These are phyloP conservation scores for Cercospora sp. DNA, from an alignment of 2,329 filamentous ascomycete genomes.

Conservation along the genomic window DNA sequence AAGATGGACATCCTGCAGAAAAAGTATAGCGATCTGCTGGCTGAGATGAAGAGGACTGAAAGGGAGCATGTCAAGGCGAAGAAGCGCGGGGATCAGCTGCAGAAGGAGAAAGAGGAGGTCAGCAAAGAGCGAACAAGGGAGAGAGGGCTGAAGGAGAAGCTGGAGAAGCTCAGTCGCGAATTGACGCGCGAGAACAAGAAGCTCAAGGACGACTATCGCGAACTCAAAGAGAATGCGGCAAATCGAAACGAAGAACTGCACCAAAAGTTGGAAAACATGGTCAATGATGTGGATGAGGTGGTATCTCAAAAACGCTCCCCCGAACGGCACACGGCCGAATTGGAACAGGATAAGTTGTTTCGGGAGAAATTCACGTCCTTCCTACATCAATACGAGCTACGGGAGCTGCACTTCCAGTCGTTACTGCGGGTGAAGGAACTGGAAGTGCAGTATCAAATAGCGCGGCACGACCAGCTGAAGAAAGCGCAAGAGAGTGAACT, in stretches of 20 bases:
- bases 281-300: slow-evolving; percentile 83
- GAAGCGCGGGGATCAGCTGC: slow-evolving; percentile 87
- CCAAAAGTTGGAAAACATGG: slow-evolving; percentile 74
- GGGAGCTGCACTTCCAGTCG: slow-evolving; percentile 90
- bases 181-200: slow-evolving; percentile 97
- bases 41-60: slow-evolving; percentile 93
- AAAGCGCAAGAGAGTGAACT: slow-evolving; percentile 82
- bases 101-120: slow-evolving; percentile 93
- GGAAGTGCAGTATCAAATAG: slow-evolving; percentile 89
- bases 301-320: slow-evolving; percentile 79
- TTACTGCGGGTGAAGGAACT: slow-evolving; percentile 91
- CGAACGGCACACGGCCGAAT: slow-evolving; percentile 75
- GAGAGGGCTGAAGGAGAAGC: slow-evolving; percentile 86
- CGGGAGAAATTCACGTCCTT: slow-evolving; percentile 88
- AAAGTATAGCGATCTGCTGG: slow-evolving; percentile 85
- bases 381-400: slow-evolving; percentile 93
- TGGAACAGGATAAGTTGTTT: slow-evolving; percentile 84
- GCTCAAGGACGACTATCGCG: slow-evolving; percentile 89
- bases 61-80: slow-evolving; percentile 94
- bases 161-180: slow-evolving; percentile 93
- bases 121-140: slow-evolving; percentile 88
- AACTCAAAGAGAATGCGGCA: slow-evolving; percentile 81
- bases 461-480: slow-evolving; percentile 84
- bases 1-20: slow-evolving; percentile 89
- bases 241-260: slow-evolving; percentile 81